Conservation (phyloP, 129 eudicot genomes). For the Ambrosia trifida region DNA sequence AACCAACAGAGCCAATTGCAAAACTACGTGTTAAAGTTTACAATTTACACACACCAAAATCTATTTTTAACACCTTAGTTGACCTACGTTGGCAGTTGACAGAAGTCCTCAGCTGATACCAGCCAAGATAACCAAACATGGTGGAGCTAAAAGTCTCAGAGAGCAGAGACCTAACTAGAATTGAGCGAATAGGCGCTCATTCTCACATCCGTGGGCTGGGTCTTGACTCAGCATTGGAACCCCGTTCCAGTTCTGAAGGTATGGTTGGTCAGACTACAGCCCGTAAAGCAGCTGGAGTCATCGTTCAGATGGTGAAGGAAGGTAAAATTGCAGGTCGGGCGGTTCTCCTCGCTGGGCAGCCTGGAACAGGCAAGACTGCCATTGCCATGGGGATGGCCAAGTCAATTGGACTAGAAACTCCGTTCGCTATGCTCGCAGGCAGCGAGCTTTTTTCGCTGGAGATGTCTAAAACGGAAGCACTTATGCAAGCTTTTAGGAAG, state of each 20-base stretch:
- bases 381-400: constrained; percentile 99
- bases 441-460: constrained; percentile 85
- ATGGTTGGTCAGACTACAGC: constrained; percentile 85
- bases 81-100: not conserved
- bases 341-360: constrained; percentile 89
- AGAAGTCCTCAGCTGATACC: not conserved
- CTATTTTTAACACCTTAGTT: too few relatives aligned
- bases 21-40: too few relatives aligned
- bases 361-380: constrained; percentile 94
- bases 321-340: constrained; percentile 91
- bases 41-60: too few relatives aligned
- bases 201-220: constrained; percentile 96
- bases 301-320: constrained; percentile 90
- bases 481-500: constrained; percentile 81
- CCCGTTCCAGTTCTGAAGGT: constrained; percentile 78
- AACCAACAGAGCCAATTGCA: too few relatives aligned
- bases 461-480: constrained; percentile 90
- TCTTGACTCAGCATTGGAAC: constrained; percentile 72
- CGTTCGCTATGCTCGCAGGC: constrained; percentile 86
- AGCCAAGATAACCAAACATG: constrained; percentile 34
- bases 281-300: constrained; percentile 90
- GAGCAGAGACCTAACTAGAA: constrained; percentile 76
- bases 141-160: constrained; percentile 88
- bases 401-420: constrained; percentile 81
- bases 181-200: constrained; percentile 89